Conservation (phyloP, 768 basidiomycete species). For the Tricholoma sp. region DNA sequence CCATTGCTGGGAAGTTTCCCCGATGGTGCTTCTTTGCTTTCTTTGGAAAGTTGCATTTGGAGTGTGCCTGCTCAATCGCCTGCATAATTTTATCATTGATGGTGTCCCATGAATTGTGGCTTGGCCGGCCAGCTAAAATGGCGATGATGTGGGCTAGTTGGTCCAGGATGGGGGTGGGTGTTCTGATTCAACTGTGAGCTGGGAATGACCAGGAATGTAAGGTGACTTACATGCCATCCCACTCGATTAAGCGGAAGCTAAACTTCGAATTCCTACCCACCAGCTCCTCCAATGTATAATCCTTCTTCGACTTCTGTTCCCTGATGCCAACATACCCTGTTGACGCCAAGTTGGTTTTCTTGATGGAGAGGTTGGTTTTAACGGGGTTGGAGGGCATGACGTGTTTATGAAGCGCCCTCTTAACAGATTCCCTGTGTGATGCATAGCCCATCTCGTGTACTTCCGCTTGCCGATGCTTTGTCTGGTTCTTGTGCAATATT, state of each 20-base stretch:
- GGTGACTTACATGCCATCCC: neutral
- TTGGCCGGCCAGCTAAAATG: slow-evolving; percentile 10
- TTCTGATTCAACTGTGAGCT: neutral
- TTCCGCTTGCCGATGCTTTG: neutral
- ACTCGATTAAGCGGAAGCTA: neutral
- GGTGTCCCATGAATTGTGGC: slow-evolving; percentile 4
- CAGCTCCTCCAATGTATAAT: neutral
- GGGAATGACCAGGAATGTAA: neutral
- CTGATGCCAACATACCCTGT: too few species aligned
- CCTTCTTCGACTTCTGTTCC: neutral
- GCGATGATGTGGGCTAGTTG: slow-evolving; percentile 4
- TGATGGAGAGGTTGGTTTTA: neutral
- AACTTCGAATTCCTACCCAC: neutral
- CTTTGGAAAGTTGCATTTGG: slow-evolving; percentile 1
- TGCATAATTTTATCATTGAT: slow-evolving; percentile 1
- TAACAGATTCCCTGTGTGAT: neutral
- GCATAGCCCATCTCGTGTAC: neutral
- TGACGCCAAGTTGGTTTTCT: too few species aligned
- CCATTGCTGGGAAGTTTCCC: slow-evolving; percentile 15
- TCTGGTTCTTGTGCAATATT: neutral
- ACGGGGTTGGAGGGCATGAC: neutral
- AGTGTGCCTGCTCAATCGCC: neutral
- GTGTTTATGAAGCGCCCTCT: neutral
- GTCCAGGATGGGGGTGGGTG: slow-evolving; percentile 3
- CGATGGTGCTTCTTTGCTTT: slow-evolving; percentile 11